phyloP scores from a whole-genome alignment of 805 yeast species.

The Grigorovia jiainica region DNA sequence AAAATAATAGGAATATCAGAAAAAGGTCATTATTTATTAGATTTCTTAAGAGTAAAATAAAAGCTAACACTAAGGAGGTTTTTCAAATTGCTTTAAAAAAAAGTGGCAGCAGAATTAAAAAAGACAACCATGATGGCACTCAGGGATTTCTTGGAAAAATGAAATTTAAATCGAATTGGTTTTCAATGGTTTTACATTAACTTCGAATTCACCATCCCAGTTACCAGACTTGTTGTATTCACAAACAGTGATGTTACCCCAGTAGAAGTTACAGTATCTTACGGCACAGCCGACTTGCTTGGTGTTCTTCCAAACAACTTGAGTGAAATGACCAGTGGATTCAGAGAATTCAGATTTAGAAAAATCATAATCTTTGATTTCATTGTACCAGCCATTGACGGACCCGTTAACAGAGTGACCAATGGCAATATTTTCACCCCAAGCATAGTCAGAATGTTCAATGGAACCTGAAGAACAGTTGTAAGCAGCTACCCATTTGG shows the following conservation, averaged over 20 bases:
- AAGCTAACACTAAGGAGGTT: too few species aligned
- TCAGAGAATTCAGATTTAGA: slow-evolving; percentile 38
- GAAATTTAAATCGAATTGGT: background rate
- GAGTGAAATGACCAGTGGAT: slow-evolving; percentile 63
- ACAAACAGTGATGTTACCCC: slow-evolving; percentile 62
- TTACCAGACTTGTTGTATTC: slow-evolving; percentile 73
- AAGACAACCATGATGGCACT: too few species aligned
- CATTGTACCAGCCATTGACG: slow-evolving; percentile 68
- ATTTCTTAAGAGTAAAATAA: too few species aligned
- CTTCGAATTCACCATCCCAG: slow-evolving; percentile 41
- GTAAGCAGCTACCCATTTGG: slow-evolving; percentile 38
- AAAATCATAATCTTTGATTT: slow-evolving; percentile 47
- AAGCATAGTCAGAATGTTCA: slow-evolving; percentile 45
- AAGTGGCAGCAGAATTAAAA: too few species aligned
- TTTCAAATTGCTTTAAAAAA: too few species aligned
- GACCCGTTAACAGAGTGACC: slow-evolving; percentile 40
- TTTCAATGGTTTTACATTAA: slow-evolving; percentile 21
- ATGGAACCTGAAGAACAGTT: slow-evolving; percentile 45
- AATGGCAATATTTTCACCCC: slow-evolving; percentile 72
- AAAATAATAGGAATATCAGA: too few species aligned
- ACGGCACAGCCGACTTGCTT: slow-evolving; percentile 61
- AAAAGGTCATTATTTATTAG: too few species aligned
- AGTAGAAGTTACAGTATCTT: slow-evolving; percentile 44
- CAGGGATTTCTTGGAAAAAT: too few species aligned
- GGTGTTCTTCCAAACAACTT: slow-evolving; percentile 58